Base-by-base conservation (phyloP, 2,329 filamentous ascomycete species). In the Cyphellophora attinorum region DNA sequence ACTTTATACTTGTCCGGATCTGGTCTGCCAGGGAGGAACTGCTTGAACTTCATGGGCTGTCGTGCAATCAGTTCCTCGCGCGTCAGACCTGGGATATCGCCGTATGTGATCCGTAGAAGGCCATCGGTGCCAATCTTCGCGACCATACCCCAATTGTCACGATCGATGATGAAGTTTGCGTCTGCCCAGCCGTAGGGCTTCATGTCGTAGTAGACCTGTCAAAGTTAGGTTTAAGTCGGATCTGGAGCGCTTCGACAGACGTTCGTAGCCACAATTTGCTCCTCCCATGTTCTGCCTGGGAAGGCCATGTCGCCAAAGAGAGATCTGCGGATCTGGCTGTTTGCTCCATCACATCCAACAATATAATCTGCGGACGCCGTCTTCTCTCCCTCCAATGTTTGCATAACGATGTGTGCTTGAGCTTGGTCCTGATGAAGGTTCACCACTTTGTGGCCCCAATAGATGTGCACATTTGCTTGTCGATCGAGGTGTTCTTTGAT, bases 121-220 rank as follows among this genome's bases (percentile, higher is more conserved):
- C 72, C 73, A 35, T 78, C 72, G 2, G 56, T 57, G 1, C 67
- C 73, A 41, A 80, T 72, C 28, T 62, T 68, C 2, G 75, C 74
- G 2, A 71, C 72, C 73, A 79, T 76, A 58, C 72, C 61, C 53
- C 72, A 79, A 46, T 80, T 62, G 14, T 72, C 67, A 0, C 74
- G 74, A 43, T 80, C 65, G 19, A 78, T 63, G 43, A 76, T 71
- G 51, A 78, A 78, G 50, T 76, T 42, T 1, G 36, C 31, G 23
- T 45, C 42, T 8, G 25, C 15, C 36, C 33, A 45, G 17, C 35
- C 35, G 25, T 39, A 41, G 76, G 67, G 68, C 5, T 64, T 57
- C 38, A 79, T 75, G 44, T 75, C 70, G 40, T 79, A 76, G 50
- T 77, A 77, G 8, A 73, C 70, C 72, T 78, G 18, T n/a, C n/a